Evolutionary conservation across 2,329 filamentous ascomycete genomes (phyloP).

Genomic region (Clarireedia monteithiana): DNA sequence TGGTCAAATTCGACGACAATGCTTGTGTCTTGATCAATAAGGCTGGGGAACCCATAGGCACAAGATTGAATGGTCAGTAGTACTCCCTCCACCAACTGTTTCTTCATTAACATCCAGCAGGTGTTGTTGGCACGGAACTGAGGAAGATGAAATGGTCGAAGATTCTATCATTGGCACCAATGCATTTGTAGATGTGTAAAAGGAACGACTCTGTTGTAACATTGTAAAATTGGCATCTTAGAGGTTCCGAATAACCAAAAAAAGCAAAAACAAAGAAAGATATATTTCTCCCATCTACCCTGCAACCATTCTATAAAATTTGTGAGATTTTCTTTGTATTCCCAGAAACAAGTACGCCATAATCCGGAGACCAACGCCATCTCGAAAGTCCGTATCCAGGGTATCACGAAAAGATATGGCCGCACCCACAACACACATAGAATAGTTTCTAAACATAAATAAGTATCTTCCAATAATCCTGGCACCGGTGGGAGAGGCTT

Average conservation of each 20-base stretch:
- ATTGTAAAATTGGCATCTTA: constrained; percentile 6
- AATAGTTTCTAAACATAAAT: constrained; percentile 63
- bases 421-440: constrained; percentile 90
- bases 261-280: background rate
- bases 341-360: constrained; percentile 8
- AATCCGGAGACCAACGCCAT: constrained; percentile 6
- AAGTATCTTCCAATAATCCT: background rate
- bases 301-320: background rate
- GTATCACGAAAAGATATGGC: constrained; percentile 66
- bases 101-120: constrained; percentile 31
- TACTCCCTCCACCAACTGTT: background rate
- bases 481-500: constrained; percentile 31
- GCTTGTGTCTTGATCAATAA: constrained; percentile 97
- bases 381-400: constrained; percentile 7
- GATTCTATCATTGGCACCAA: constrained; percentile 89
- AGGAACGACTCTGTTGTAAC: background rate
- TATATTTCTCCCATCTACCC: background rate
- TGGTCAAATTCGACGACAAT: constrained; percentile 94
- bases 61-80: constrained; percentile 68
- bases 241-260: background rate
- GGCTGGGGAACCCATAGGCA: constrained; percentile 89
- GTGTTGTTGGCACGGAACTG: constrained; percentile 84
- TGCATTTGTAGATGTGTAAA: constrained; percentile 50
- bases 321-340: constrained; percentile 1
- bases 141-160: constrained; percentile 95